phyloP scores from a whole-genome alignment of 139 green algal genomes.

The Auxenochlorella pyrenoidosa region DNA sequence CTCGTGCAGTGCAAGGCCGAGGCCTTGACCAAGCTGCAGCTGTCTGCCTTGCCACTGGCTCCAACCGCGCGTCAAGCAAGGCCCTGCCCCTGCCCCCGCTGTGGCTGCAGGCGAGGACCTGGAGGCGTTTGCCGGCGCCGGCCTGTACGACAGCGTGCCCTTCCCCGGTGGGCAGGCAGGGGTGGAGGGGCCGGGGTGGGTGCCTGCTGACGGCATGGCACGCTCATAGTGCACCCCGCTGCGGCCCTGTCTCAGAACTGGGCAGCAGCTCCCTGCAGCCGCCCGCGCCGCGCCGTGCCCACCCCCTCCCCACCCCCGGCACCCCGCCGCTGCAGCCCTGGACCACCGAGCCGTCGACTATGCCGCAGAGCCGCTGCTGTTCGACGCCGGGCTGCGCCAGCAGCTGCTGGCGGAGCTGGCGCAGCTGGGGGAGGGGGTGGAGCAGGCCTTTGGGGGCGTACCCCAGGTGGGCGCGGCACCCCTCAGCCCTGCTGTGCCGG shows the following conservation, averaged over 20 bases:
- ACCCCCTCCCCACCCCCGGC: not conserved
- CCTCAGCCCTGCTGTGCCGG: not conserved
- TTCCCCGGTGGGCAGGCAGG: conserved; percentile 24
- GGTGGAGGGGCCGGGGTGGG: no score
- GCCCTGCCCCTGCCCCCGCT: not conserved
- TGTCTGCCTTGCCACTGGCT: not conserved
- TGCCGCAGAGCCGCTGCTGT: conserved; percentile 72
- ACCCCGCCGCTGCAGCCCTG: conserved; percentile 40
- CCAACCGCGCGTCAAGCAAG: not conserved
- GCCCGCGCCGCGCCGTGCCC: not conserved
- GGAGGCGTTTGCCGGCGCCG: conserved; percentile 93
- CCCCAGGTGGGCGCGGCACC: no score
- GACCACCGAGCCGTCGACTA: conserved; percentile 61
- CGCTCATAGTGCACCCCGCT: no score
- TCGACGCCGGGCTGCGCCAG: conserved; percentile 62
- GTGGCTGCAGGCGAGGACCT: conserved; percentile 84
- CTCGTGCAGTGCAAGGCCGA: no score
- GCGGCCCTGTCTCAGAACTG: not conserved
- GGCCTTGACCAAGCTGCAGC: no score
- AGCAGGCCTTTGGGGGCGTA: conserved; percentile 55
- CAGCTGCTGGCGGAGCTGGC: conserved; percentile 63
- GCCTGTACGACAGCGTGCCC: conserved; percentile 87
- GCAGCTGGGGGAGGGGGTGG: conserved; percentile 58
- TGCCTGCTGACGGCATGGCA: no score
- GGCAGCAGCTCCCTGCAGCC: not conserved